Percentiles rank a stretch among this genome's conserved stretches.
Evolutionary conservation across 2,329 filamentous ascomycete genomes (phyloP).

Genomic region (Trichoderma sp.): DNA sequence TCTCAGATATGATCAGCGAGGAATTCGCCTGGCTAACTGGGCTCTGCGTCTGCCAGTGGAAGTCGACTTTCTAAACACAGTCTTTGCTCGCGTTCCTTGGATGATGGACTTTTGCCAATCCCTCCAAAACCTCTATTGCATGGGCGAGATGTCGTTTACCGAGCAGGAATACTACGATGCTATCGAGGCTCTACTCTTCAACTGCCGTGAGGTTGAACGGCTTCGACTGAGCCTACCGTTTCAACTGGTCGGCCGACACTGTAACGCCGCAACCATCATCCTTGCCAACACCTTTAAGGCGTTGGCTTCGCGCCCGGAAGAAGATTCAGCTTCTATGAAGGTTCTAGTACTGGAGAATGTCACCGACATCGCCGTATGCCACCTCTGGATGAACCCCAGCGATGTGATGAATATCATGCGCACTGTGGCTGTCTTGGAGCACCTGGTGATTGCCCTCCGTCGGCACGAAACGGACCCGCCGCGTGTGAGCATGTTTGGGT

Average conservation of each 20-base stretch:
- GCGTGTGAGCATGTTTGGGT: conserved; percentile 40
- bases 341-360: conserved; percentile 51
- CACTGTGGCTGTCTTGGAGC: conserved; percentile 40
- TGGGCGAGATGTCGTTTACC: conserved; percentile 49
- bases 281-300: conserved; percentile 51
- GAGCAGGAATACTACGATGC: conserved; percentile 45
- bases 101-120: conserved; percentile 45
- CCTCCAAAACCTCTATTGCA: conserved; percentile 46
- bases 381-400: conserved; percentile 50
- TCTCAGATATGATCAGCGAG: neutral
- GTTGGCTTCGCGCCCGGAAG: conserved; percentile 44
- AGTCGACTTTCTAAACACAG: conserved; percentile 45
- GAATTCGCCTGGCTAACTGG: conserved; percentile 14
- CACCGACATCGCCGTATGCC: conserved; percentile 46
- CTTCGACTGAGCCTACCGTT: conserved; percentile 52
- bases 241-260: conserved; percentile 46
- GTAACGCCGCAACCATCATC: conserved; percentile 48
- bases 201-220: conserved; percentile 44
- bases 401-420: conserved; percentile 49
- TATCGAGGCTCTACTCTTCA: conserved; percentile 43
- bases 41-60: conserved; percentile 41
- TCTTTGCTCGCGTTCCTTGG: conserved; percentile 45
- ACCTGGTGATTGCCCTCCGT: conserved; percentile 47
- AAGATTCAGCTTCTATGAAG: conserved; percentile 41
- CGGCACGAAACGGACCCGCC: conserved; percentile 40